phyloP scores from a whole-genome alignment of 2,329 filamentous ascomycete species.

The Leptographium wingfieldii region DNA sequence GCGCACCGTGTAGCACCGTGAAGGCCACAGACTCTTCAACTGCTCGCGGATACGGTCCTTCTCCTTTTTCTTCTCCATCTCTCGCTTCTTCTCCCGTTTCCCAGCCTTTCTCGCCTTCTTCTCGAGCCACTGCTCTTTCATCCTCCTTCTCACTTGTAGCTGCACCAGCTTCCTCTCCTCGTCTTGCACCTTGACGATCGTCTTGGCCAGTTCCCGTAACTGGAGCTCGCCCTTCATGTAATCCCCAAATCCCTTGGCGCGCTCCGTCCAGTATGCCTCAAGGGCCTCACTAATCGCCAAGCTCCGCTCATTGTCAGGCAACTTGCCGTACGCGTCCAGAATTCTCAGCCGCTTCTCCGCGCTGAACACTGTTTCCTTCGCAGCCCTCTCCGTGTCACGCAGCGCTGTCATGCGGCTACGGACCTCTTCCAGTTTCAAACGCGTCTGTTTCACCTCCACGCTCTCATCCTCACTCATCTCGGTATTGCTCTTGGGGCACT shows the following conservation, averaged over 20 bases:
- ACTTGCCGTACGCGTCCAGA: slow-evolving; percentile 27
- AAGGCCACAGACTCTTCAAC: slow-evolving; percentile 35
- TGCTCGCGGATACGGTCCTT: slow-evolving; percentile 30
- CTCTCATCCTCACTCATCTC: slow-evolving; percentile 16
- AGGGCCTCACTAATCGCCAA: slow-evolving; percentile 25
- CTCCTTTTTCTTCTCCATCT: slow-evolving; percentile 18
- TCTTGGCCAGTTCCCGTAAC: slow-evolving; percentile 20
- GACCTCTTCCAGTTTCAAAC: slow-evolving; percentile 18
- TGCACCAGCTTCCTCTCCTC: slow-evolving; percentile 21
- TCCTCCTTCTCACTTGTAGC: slow-evolving; percentile 16
- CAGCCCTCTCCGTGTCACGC: slow-evolving; percentile 17
- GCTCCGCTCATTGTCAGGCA: slow-evolving; percentile 21
- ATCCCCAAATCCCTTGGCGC: slow-evolving; percentile 28
- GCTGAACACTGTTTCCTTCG: slow-evolving; percentile 20
- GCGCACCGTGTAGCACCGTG: slow-evolving; percentile 33
- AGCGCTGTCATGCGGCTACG: slow-evolving; percentile 20
- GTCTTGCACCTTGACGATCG: slow-evolving; percentile 20
- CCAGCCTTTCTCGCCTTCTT: slow-evolving; percentile 21
- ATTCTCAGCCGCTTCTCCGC: slow-evolving; percentile 26
- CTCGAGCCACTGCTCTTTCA: slow-evolving; percentile 18
- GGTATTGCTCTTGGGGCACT: slow-evolving; percentile 21
- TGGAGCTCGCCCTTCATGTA: slow-evolving; percentile 21
- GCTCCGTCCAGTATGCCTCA: slow-evolving; percentile 28
- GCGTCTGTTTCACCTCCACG: slow-evolving; percentile 14
- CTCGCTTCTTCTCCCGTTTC: slow-evolving; percentile 22